A percentile compares a stretch with the other conserved stretches of the same genome.
Evolutionary conservation across 768 basidiomycete species (phyloP).

Genomic region (Pisolithus orientalis): DNA sequence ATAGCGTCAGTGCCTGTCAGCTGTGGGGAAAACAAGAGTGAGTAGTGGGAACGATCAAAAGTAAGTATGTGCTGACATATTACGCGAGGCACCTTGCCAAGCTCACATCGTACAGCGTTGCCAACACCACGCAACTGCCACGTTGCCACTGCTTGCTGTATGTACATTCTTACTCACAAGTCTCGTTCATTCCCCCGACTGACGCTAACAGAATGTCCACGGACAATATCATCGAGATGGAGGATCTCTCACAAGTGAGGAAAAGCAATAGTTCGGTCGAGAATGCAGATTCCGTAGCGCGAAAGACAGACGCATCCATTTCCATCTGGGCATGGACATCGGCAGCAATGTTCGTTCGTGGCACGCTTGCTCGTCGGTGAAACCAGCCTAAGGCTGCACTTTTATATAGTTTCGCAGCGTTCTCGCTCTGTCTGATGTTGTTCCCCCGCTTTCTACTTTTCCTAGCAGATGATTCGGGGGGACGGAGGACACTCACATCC

Average conservation of each 20-base stretch:
- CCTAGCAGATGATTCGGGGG: slow-evolving; percentile 43
- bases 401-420: slow-evolving; percentile 25
- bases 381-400: background rate
- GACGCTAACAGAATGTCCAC: slow-evolving; percentile 18
- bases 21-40: too few relatives aligned
- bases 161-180: too few relatives aligned
- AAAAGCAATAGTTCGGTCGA: slow-evolving; percentile 8
- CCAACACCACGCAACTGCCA: background rate
- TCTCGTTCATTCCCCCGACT: too few relatives aligned
- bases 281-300: slow-evolving; percentile 7
- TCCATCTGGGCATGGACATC: slow-evolving; percentile 36
- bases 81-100: too few relatives aligned
- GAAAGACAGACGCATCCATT: slow-evolving; percentile 20
- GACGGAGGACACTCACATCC: slow-evolving; percentile 45
- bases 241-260: slow-evolving; percentile 26
- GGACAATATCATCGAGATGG: slow-evolving; percentile 31
- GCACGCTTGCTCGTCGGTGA: background rate
- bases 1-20: too few relatives aligned
- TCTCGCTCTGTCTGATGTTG: slow-evolving; percentile 36
- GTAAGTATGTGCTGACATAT: too few relatives aligned
- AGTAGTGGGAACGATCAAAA: too few relatives aligned
- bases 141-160: background rate
- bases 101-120: too few relatives aligned
- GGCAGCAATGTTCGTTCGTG: slow-evolving; percentile 26
- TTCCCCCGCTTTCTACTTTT: slow-evolving; percentile 68